phyloP scores from a whole-genome alignment of 139 green algal species.

The Picochlorum sp. region DNA sequence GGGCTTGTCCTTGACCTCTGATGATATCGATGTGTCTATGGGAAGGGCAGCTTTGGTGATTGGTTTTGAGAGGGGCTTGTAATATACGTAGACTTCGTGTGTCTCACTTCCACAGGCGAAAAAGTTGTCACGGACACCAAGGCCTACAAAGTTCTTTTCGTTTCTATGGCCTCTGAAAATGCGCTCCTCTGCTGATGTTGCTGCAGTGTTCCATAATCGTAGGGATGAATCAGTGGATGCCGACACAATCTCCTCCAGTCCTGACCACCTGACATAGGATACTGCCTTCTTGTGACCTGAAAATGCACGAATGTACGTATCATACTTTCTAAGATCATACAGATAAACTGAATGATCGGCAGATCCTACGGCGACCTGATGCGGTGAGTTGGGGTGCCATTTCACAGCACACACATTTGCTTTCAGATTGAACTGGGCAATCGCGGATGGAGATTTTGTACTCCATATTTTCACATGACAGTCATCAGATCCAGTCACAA shows the following conservation, averaged over 20 bases:
- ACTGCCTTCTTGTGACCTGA: constrained; percentile 68
- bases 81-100: constrained; percentile 67
- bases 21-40: neutral
- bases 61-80: constrained; percentile 45
- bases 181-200: constrained; percentile 9
- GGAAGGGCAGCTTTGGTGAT: constrained; percentile 11
- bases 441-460: constrained; percentile 18
- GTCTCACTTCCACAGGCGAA: constrained; percentile 78
- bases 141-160: constrained; percentile 93
- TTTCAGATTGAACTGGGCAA: constrained; percentile 41
- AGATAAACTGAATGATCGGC: constrained; percentile 72
- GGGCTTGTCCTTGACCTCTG: constrained; percentile 20
- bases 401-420: constrained; percentile 86
- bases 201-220: constrained; percentile 43
- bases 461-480: constrained; percentile 76
- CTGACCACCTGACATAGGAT: constrained; percentile 83
- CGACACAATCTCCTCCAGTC: constrained; percentile 54
- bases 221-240: constrained; percentile 86
- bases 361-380: constrained; percentile 74
- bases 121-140: constrained; percentile 65
- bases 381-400: constrained; percentile 49
- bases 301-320: constrained; percentile 31
- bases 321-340: constrained; percentile 60
- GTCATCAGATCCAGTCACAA: constrained; percentile 81
- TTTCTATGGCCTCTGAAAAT: constrained; percentile 77